A percentile compares a stretch with the other conserved stretches of the same genome.
Evolutionary conservation across 768 basidiomycete genomes (phyloP).

Genomic region (Lactarius evosmus): DNA sequence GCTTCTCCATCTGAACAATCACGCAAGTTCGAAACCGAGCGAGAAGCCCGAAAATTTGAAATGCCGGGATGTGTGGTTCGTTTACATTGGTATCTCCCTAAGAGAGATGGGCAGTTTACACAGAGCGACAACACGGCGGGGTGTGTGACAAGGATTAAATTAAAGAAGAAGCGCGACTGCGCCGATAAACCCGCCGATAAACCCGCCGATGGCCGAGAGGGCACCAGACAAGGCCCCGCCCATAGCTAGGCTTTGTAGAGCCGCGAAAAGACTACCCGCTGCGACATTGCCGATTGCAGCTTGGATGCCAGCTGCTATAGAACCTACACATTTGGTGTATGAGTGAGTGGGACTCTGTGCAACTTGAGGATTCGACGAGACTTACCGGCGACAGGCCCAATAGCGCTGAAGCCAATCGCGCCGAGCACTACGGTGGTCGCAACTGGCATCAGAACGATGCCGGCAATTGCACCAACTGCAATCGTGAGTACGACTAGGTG

Average conservation of each 20-base stretch:
- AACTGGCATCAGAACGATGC: neutral
- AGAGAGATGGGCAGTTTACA: neutral
- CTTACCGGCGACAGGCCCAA: conserved; percentile 6
- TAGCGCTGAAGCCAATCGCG: neutral
- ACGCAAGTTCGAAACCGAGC: neutral
- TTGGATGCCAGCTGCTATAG: conserved; percentile 31
- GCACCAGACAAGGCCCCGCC: conserved; percentile 18
- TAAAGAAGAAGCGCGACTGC: too few species aligned
- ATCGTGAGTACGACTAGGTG: neutral
- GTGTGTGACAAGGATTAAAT: too few species aligned
- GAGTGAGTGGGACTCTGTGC: neutral
- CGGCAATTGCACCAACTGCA: neutral
- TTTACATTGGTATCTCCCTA: neutral
- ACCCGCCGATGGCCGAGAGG: neutral
- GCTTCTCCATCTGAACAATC: neutral
- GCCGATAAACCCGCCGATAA: neutral
- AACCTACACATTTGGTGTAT: conserved; percentile 21
- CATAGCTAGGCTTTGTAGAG: conserved; percentile 2
- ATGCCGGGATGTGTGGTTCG: neutral
- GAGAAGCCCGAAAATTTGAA: too few species aligned
- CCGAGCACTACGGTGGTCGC: neutral
- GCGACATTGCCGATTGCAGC: conserved; percentile 31
- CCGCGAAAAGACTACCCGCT: conserved; percentile 30
- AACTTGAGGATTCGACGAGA: neutral
- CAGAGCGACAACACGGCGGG: neutral